These are phyloP conservation scores for Sistotremastrum suecicum DNA, from an alignment of 768 basidiomycete species.

Conservation along the genomic window DNA sequence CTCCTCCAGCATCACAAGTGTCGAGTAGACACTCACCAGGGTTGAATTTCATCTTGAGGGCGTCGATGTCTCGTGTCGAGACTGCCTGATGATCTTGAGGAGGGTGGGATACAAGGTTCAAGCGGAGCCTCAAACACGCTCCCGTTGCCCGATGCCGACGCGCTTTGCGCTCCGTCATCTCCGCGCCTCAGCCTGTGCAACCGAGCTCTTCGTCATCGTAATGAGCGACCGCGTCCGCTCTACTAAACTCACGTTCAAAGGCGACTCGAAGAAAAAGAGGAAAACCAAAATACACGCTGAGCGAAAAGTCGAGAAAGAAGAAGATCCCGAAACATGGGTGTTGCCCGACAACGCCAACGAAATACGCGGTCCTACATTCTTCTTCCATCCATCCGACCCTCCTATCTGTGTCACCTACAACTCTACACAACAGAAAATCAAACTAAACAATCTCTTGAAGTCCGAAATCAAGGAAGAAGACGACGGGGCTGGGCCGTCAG, in stretches of 20 bases:
- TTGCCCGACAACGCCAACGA: constrained; percentile 54
- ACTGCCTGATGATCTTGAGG: too few relatives aligned
- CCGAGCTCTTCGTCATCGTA: not conserved
- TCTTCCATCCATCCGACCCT: constrained; percentile 71
- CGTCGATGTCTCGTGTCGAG: constrained; percentile 13
- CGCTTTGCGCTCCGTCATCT: too few relatives aligned
- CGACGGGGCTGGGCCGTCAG: constrained; percentile 21
- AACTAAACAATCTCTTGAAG: constrained; percentile 52
- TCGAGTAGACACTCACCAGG: constrained; percentile 45
- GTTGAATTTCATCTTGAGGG: constrained; percentile 74
- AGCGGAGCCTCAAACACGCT: too few relatives aligned
- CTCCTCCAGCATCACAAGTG: constrained; percentile 5
- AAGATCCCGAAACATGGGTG: constrained; percentile 68
- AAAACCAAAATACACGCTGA: constrained; percentile 45
- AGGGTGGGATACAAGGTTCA: too few relatives aligned
- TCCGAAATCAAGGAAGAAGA: constrained; percentile 32
- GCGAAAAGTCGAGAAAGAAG: constrained; percentile 42
- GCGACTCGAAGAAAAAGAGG: constrained; percentile 76
- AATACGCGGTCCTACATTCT: constrained; percentile 80
- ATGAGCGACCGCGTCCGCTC: constrained; percentile 32
- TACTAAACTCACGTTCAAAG: constrained; percentile 78
- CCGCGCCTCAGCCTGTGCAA: too few relatives aligned
- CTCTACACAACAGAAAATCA: constrained; percentile 56
- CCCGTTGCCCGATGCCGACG: too few relatives aligned
- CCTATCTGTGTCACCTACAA: constrained; percentile 70